Evolutionary conservation across 225 moss, liverwort and hornwort species (phyloP), one percentile per base, ranked within the genome.

Genomic region (Asterella californica): DNA sequence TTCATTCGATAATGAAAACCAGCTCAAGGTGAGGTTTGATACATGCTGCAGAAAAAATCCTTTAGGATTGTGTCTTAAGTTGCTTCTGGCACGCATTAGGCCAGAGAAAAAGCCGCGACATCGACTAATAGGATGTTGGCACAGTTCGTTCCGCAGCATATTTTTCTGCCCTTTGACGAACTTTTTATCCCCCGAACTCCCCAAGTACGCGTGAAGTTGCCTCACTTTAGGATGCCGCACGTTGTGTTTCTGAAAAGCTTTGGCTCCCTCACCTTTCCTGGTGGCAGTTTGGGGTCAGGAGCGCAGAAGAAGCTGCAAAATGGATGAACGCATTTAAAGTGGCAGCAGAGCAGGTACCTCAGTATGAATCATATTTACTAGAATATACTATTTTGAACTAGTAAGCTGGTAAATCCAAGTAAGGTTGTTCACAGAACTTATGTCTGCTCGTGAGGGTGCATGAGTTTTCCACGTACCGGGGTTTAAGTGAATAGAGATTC

Each of bases 301-400:
- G 95, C 70, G 92, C 93, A n/a, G 99, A 95, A 85, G 95, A 99
- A 89, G 99, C 99, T 22, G 99, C 93, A 30, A 91, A 90, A 82
- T 99, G 99, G 99, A 93, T 95, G 91, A 88, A 84, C 76, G 99
- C 99, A 3, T 95, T 99, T 78, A 99, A 92, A 79, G 89, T 82
- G 83, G 95, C 95, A 5, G 95, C 99, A 6, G 89, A 95, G 81
- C 93, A 93, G 91, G 96, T 93, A 63, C 57, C 47, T 25, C 7
- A 5, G 24, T 29, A 64, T 7, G 64, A 11, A 10, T 29, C 64
- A 64, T 24, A 32, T 7, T 64, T 7, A 42, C 7, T 7, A 7
- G 42, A 42, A 42, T 2, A 42, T 7, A 3, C 42, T 7, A 42
- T 29, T 67, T 12, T 67, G 67, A 36, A 22, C 27, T 62, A 62